Evolutionary conservation across 805 yeast genomes (phyloP).

Genomic region (Starmerella floricola): DNA sequence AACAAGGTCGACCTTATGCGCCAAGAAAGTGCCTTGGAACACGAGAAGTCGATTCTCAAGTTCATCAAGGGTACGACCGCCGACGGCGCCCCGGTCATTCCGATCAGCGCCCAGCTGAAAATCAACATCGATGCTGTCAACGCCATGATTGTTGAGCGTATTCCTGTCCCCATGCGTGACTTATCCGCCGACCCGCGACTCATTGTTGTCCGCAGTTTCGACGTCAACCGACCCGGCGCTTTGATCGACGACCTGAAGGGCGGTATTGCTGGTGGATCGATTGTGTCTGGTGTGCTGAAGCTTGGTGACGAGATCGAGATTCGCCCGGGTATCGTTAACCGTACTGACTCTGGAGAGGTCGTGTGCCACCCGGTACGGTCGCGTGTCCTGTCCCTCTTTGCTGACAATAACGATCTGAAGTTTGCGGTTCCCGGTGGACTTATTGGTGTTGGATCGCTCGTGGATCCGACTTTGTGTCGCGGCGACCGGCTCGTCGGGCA

Average conservation of each 20-base stretch:
- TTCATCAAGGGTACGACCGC: slow-evolving; percentile 97
- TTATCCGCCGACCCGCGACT: slow-evolving; percentile 86
- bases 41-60: slow-evolving; percentile 79
- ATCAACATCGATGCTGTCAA: slow-evolving; percentile 98
- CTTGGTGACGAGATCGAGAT: slow-evolving; percentile 97
- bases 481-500: slow-evolving; percentile 99
- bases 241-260: slow-evolving; percentile 95
- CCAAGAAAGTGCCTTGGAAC: slow-evolving; percentile 92
- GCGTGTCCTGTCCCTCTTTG: slow-evolving; percentile 83
- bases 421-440: slow-evolving; percentile 99
- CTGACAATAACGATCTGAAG: slow-evolving; percentile 94
- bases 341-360: slow-evolving; percentile 64
- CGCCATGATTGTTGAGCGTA: slow-evolving; percentile 85
- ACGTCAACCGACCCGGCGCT: slow-evolving; percentile 97
- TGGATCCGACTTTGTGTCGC: slow-evolving; percentile 97
- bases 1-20: slow-evolving; percentile 98
- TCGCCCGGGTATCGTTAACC: slow-evolving; percentile 97
- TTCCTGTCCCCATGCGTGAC: slow-evolving; percentile 95
- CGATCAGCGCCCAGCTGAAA: slow-evolving; percentile 96
- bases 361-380: slow-evolving; percentile 95
- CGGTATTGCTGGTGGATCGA: slow-evolving; percentile 99
- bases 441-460: slow-evolving; percentile 98
- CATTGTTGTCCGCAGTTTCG: slow-evolving; percentile 95
- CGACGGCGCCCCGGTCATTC: slow-evolving; percentile 97
- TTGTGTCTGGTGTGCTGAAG: slow-evolving; percentile 90